Evolutionary conservation across 768 basidiomycete species (phyloP).

Genomic region (Podaxis carcinomalis): DNA sequence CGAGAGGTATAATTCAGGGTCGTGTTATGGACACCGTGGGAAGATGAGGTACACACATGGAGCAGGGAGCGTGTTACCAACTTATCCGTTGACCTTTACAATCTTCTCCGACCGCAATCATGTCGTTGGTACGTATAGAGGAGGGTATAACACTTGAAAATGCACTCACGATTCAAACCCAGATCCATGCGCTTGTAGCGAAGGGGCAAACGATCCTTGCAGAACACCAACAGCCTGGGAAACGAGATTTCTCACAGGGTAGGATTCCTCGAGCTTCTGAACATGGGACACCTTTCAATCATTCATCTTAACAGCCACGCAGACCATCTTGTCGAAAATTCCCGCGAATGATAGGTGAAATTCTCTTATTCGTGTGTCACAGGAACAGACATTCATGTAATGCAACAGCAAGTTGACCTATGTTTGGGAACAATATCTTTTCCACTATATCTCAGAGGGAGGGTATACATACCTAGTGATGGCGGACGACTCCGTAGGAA

Average conservation of each 20-base stretch:
- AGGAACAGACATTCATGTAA: conserved; percentile 5
- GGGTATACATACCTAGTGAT: conserved; percentile 89
- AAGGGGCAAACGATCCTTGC: conserved; percentile 78
- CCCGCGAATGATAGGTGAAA: conserved; percentile 74
- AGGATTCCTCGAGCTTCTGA: conserved; percentile 14
- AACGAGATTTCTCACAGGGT: conserved; percentile 90
- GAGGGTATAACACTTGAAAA: not conserved
- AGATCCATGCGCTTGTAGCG: conserved; percentile 87
- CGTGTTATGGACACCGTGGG: conserved; percentile 5
- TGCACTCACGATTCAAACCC: not conserved
- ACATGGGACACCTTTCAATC: not conserved
- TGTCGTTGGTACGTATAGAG: conserved; percentile 27
- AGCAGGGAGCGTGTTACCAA: not conserved
- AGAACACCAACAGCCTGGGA: conserved; percentile 69
- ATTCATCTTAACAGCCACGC: conserved; percentile 49
- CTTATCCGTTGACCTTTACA: not conserved
- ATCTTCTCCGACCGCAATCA: conserved; percentile 7
- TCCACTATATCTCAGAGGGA: conserved; percentile 90
- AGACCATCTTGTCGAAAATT: conserved; percentile 91
- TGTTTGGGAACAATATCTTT: conserved; percentile 90
- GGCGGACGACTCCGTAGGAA: conserved; percentile 89
- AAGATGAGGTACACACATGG: conserved; percentile 7
- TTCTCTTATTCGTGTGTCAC: not conserved
- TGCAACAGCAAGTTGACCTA: conserved; percentile 69
- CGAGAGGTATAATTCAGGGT: not conserved